Evolutionary conservation across 805 yeast genomes (phyloP), one percentile per base, ranked within the genome.

Genomic region (Yarrowia osloensis): DNA sequence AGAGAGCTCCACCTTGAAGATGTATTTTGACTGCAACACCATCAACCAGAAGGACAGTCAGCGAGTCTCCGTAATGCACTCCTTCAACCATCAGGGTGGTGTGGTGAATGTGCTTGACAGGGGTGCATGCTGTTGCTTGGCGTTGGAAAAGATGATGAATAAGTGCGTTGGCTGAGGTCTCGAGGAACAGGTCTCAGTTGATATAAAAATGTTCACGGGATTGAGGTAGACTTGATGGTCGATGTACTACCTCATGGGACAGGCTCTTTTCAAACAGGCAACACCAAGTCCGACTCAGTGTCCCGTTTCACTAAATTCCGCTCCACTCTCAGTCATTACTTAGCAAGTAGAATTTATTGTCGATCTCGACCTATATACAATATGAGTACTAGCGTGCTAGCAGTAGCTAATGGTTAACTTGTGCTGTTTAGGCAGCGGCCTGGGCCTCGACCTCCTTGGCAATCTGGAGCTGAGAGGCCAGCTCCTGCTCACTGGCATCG

Each of bases 401-500:
- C 52, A 40, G 19, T 24, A 42, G 19, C 33, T 33, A 22, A 19
- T 28, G n/a, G 33, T 26, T 46, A 46, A 9, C 7, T 11, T 17
- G 7, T 9, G 21, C 54, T 6, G 22, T 19, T 17, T 29, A 49
- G n/a, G 55, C 54, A 12, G 37, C 46, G 26, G 31, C 65, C 24
- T 26, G 57, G 28, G 55, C 40, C 40, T 62, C 57, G 21, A 46
- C 33, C 33, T 46, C 59, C 57, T 47, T 62, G 57, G 66, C 33
- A 15, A 62, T 29, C 55, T 31, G 33, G 28, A 24, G 57, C 33
- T 46, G 59, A 17, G 66, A 33, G 9, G 66, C 57, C 24, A 33
- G 44, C 17, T 67, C 61, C 47, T 39, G 24, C 17, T 59, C 62
- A n/a, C 55, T 65, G 47, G 66, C 44, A 2, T 44, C 67, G 24